Evolutionary conservation across 2,329 filamentous ascomycete species (phyloP).

Genomic region (Colletotrichum aenigma): DNA sequence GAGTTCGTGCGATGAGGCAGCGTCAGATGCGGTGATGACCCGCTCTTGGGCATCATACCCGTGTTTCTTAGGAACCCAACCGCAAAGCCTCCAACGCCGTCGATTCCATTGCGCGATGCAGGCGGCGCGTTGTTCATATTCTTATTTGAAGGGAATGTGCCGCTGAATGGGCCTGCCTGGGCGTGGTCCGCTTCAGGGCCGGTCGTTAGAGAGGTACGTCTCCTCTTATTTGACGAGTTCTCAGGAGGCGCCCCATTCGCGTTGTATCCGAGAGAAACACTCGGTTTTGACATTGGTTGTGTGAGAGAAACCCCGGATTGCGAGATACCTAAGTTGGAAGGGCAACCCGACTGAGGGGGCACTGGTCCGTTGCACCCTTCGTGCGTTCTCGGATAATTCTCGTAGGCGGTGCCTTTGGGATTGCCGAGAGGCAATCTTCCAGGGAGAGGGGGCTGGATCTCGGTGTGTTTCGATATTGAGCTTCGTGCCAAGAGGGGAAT

Average conservation of each 20-base stretch:
- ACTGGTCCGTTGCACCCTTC: background rate
- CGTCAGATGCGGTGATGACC: background rate
- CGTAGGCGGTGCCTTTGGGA: conserved; percentile 14
- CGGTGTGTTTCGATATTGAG: conserved; percentile 44
- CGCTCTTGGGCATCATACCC: background rate
- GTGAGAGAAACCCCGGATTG: background rate
- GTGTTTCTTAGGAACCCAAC: background rate
- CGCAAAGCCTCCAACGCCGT: background rate
- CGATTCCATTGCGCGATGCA: background rate
- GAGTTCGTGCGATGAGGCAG: conserved; percentile 12
- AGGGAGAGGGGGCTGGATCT: conserved; percentile 45
- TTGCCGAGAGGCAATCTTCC: conserved; percentile 45
- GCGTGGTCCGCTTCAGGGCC: background rate
- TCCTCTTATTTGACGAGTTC: conserved; percentile 23
- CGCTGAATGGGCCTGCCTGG: background rate
- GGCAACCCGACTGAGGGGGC: background rate
- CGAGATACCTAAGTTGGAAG: background rate
- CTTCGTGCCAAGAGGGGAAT: conserved; percentile 55
- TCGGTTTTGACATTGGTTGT: background rate
- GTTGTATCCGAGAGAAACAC: background rate
- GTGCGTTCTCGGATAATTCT: background rate
- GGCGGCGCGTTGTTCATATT: background rate
- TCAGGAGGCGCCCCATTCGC: background rate
- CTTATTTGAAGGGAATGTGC: background rate
- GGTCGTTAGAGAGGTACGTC: conserved; percentile 14